These are phyloP conservation scores for Lepidium aucheri DNA, from an alignment of 345 rosid genomes.

Conservation along the genomic window DNA sequence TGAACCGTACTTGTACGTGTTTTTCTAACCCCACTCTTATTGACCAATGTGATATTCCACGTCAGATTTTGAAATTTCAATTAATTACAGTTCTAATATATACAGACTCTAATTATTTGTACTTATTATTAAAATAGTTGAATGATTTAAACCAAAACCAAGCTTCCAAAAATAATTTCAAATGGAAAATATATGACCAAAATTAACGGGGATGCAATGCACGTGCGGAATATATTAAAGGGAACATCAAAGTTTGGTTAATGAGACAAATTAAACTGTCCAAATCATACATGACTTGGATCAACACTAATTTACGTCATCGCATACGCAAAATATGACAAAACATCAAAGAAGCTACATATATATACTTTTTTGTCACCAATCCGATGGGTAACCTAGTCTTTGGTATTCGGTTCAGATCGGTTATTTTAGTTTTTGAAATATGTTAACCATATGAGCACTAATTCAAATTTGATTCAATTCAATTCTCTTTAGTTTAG, in stretches of 20 bases:
- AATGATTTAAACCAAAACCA: slow-evolving; percentile 7
- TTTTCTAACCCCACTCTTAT: slow-evolving; percentile 18
- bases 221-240: slow-evolving; percentile 1
- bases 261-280: background rate
- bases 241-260: background rate
- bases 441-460: too few species aligned
- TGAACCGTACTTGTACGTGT: background rate
- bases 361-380: too few species aligned
- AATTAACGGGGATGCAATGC: background rate
- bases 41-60: slow-evolving; percentile 6
- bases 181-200: background rate
- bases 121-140: background rate
- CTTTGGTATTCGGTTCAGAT: too few species aligned
- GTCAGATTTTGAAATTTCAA: background rate
- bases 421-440: too few species aligned
- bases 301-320: background rate
- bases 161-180: background rate
- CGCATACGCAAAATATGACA: slow-evolving; percentile 2
- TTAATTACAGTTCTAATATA: background rate
- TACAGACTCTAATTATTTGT: background rate
- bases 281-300: background rate
- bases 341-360: background rate
- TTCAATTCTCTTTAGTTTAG: too few species aligned
- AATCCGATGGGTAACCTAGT: too few species aligned
- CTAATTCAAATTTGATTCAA: too few species aligned